Base-by-base conservation (phyloP, 2,329 filamentous ascomycete genomes). In the Fragosphaeria purpurea region DNA sequence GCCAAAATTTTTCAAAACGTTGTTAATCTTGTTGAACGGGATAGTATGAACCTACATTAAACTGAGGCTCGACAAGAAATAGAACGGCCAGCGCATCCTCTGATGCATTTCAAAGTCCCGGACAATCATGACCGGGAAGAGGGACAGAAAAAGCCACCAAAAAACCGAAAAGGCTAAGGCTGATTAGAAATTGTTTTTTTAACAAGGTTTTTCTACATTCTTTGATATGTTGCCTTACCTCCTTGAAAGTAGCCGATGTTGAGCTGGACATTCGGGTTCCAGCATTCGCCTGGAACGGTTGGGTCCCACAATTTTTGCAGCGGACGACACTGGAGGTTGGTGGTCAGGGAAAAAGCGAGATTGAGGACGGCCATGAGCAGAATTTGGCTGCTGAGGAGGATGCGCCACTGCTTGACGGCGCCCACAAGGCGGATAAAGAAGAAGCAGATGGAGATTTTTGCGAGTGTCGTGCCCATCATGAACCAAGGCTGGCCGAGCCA, bases 381-480 rank as follows among this genome's bases (percentile, higher is more conserved):
- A 10, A 67, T 60, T 47, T 65, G 53, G 6, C 59, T 52, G 12
- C 58, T 58, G 22, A 69, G 55, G 32, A 65, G 53, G 8, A 62
- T 53, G 45, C 61, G 57, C 66, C 66, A 68, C 10, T 56, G 55
- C 41, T 56, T 58, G 6, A 59, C 55, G 34, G 59, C 53, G 13
- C 60, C 58, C 22, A 66, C 55, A 7, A 65, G 57, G 11, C 60
- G 57, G 39, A 65, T 59, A 44, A 69, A 62, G 50, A 63, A 63
- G 13, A 70, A 59, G 46, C 63, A 67, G 41, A 68, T 64, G 35
- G 67, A 65, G 31, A 66, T 63, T 55, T 67, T 65, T 60, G 61
- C 62, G 43, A 67, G 56, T 0, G 66, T 63, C 7, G 62, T 60
- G 45, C 60, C 61, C 58, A 67, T 60, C 48, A 64, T 61, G 37